Evolutionary conservation across 2,329 filamentous ascomycete species (phyloP), one percentile per base, ranked within the genome.

Genomic region (Penicillium decumbens): DNA sequence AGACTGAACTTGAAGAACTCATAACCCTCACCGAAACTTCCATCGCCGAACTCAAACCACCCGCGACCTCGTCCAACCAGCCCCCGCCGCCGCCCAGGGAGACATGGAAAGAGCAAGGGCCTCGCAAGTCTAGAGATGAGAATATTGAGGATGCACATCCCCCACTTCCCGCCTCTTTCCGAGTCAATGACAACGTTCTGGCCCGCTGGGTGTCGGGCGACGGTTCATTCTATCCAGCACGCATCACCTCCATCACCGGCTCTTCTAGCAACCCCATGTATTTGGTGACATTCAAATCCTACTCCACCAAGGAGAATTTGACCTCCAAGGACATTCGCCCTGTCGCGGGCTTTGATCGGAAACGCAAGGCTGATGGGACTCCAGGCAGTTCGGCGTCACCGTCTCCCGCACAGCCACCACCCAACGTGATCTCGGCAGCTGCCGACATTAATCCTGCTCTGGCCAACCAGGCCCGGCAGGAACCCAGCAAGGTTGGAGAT

Each of bases 181-280:
- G 87, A 49, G 88, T 95, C 57, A 95, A 95, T 67, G 93, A 98
- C 64, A 87, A 78, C 28, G 88, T 96, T 46, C 78, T 93, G 70
- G 93, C 92, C 41, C 91, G 92, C 72, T 98, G 91, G 89, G 75
- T 87, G 41, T 87, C 89, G 8, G 90, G 89, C 47, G 93, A 98
- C 71, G 89, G 88, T 65, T 81, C 81, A 23, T 96, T 91, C 73
- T 97, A 97, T 73, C 86, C 89, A 40, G 93, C 91, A 37, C 85
- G 89, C 63, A 95, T 98, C 70, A 92, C 89, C 44, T 91, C 88
- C 45, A 91, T 96, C 62, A 96, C 92, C 20, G 93, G 93, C 50
- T 95, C 90, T 7, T 85, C 86, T n/a, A 87, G 84, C 38, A 88
- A 89, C 45, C 92, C 91, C 30, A 88, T 96, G 56, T 98, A 96